Evolutionary conservation across 2,329 filamentous ascomycete species (phyloP), one percentile per base, ranked within the genome.

Genomic region (Byssothecium circinans): DNA sequence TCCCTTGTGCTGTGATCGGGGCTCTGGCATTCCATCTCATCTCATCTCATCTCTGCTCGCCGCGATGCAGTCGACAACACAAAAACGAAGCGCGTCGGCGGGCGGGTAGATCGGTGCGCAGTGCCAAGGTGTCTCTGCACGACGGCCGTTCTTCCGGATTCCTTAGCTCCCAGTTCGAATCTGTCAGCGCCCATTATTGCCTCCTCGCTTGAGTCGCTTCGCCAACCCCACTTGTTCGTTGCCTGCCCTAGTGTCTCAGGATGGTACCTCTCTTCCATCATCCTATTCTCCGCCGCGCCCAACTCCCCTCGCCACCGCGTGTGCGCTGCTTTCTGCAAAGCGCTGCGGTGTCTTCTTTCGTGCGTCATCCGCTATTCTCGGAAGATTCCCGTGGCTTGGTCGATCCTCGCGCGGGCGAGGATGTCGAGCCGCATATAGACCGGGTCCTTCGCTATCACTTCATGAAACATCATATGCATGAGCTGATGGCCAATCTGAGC

Each of bases 401-500:
- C 60, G 62, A 67, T 67, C 62, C 56, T 62, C 57, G 49, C 46
- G 17, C 55, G 58, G 57, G 52, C 51, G 58, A 59, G 64, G 59
- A 65, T 61, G 57, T 50, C 61, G 56, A 68, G 64, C 59, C 66
- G 68, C 65, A 63, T 71, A 72, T 72, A 67, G 64, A n/a, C 63
- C 43, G 45, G 68, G 64, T 46, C 47, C 35, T 48, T 48, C 53
- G 48, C 45, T 61, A 61, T 67, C 66, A 39, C 59, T 58, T 61
- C 63, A 67, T 70, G 65, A 72, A 71, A 71, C 69, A 62, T 65
- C 64, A 64, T 64, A 57, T 60, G 69, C 67, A 68, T 68, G 66
- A 68, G 68, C 55, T 52, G 50, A 54, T 54, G 50, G 50, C 64
- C 65, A 65, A 63, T 67, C 65, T 68, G 63, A 66, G 56, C 60